phyloP scores from a whole-genome alignment of 805 yeast species.

The Tetrapisispora arboricola region DNA sequence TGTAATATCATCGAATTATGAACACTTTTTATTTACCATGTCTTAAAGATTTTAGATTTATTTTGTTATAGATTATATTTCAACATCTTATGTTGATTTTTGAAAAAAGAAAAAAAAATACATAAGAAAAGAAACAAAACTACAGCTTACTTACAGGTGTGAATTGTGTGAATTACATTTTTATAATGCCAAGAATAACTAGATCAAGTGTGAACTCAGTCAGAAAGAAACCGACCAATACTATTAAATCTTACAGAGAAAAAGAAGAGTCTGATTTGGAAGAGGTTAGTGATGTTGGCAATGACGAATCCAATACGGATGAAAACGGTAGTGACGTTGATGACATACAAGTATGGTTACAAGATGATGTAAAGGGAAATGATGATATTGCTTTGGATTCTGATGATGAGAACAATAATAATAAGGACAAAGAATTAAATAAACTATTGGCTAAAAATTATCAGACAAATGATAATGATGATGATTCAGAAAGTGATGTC shows the following conservation, averaged over 20 bases:
- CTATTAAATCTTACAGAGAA: conserved; percentile 14
- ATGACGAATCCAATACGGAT: conserved; percentile 6
- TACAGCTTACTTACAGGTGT: no score
- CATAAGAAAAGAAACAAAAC: no score
- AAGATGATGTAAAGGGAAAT: conserved; percentile 13
- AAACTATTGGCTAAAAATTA: background rate
- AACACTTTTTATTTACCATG: no score
- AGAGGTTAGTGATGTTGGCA: conserved; percentile 12
- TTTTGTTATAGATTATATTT: no score
- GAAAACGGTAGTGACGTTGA: conserved; percentile 4
- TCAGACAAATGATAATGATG: conserved; percentile 4
- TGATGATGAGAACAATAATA: conserved; percentile 11
- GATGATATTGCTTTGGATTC: conserved; percentile 20
- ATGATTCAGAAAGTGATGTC: conserved; percentile 11
- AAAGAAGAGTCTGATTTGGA: conserved; percentile 23
- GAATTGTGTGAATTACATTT: background rate
- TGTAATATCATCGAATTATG: no score
- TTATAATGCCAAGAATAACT: background rate
- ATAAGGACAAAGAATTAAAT: conserved; percentile 7
- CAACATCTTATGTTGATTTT: no score
- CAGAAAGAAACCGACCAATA: background rate
- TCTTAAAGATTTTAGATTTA: no score
- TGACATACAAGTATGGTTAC: conserved; percentile 19
- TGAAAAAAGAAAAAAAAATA: no score
- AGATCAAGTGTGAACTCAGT: background rate